Base-by-base conservation (phyloP, 78 protist genomes). In the Speleostelium caveatum region DNA sequence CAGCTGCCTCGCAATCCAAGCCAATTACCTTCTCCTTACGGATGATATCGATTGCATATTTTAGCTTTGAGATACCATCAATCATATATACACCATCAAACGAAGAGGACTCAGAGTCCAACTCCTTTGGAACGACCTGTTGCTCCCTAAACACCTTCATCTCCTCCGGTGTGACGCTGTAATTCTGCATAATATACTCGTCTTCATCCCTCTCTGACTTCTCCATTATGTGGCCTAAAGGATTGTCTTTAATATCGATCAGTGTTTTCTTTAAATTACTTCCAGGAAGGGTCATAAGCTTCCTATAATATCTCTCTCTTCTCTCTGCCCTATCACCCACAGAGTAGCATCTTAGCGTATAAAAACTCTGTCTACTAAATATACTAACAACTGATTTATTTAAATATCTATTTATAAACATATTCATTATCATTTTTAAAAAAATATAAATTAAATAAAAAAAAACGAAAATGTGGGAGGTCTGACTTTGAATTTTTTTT, bases 281-380 rank as follows among this genome's bases (percentile, higher is more conserved):
- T 22, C 90, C 90, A 59, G 90, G 78, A 69, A 83, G 38, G 30
- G 90, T 67, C 42, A 73, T 36, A 63, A 83, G 28, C 58, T 69
- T 67, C 26, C 30, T 69, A 32, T 38, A 67, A 14, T 55, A 22
- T 62, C 14, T 45, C 8, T 53, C 80, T 36, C 53, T 73, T 73
- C 32, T 53, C 14, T 24, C 35, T n/a, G 66, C 55, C 38, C 80
- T n/a, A 58, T 45, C 53, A 14, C 53, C 53, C 6, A 10, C 10
- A 45, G 53, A 6, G 10, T 45, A 45, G 10, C 10, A 45, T 45
- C 53, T 45, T n/a, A n/a, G n/a, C n/a, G n/a, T n/a, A n/a, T n/a
- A n/a, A n/a, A n/a, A n/a, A n/a, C n/a, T n/a, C n/a, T n/a, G n/a
- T n/a, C n/a, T n/a, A n/a, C n/a, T n/a, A n/a, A n/a, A n/a, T n/a